Evolutionary conservation across 2,329 filamentous ascomycete genomes (phyloP).

Genomic region (Trichoderma lentiforme): DNA sequence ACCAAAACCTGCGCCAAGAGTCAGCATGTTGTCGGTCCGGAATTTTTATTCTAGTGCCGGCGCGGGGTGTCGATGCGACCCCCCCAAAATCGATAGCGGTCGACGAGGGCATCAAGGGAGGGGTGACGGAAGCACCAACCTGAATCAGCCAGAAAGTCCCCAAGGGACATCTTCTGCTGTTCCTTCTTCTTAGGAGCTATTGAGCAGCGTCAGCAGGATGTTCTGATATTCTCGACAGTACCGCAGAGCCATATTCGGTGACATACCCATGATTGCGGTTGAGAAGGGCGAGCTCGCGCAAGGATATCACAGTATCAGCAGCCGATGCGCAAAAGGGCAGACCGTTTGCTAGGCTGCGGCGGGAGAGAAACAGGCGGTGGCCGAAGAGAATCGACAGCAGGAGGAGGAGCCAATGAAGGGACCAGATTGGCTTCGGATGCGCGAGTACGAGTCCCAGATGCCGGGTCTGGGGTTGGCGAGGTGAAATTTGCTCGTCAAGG

Average conservation of each 20-base stretch:
- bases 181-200: slow-evolving; percentile 90
- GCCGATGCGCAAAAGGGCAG: slow-evolving; percentile 39
- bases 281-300: slow-evolving; percentile 45
- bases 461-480: slow-evolving; percentile 42
- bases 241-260: slow-evolving; percentile 17
- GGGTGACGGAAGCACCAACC: slow-evolving; percentile 56
- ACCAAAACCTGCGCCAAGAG: slow-evolving; percentile 42
- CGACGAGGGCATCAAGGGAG: slow-evolving; percentile 25
- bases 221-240: background rate
- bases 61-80: slow-evolving; percentile 23
- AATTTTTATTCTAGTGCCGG: slow-evolving; percentile 30
- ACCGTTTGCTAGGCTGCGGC: background rate
- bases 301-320: slow-evolving; percentile 31
- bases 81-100: slow-evolving; percentile 20
- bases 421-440: slow-evolving; percentile 24
- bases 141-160: slow-evolving; percentile 90
- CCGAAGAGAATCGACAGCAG: slow-evolving; percentile 4
- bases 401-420: slow-evolving; percentile 14
- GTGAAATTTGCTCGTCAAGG: slow-evolving; percentile 43
- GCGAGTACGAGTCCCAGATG: slow-evolving; percentile 35
- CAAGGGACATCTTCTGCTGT: slow-evolving; percentile 94
- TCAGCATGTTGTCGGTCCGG: slow-evolving; percentile 27
- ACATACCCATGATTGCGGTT: slow-evolving; percentile 62
- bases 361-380: slow-evolving; percentile 5
- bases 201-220: slow-evolving; percentile 21